Base-by-base conservation (phyloP, 2,329 filamentous ascomycete species). In the Ophiostoma himal-ulmi region DNA sequence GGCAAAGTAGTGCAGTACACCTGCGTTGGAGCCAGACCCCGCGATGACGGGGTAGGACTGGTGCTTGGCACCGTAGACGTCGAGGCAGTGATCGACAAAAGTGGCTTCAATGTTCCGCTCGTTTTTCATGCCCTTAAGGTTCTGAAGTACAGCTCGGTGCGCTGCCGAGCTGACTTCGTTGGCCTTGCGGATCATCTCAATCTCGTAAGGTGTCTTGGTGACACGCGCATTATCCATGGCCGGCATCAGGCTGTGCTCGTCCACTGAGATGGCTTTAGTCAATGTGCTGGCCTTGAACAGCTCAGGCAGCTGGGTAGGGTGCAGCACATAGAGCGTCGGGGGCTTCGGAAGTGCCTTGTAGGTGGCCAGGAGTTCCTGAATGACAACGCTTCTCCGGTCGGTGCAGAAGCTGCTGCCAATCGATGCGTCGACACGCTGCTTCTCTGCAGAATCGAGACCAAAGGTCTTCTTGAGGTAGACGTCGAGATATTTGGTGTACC, bases 21-120 rank as follows among this genome's bases (percentile, higher is more conserved):
- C 89, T 6, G 91, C 93, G 76, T 95, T 95, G n/a, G 83, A 77
- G 0, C 94, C 94, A 1, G 91, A 88, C 1, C 91, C 94, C 65
- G 92, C 92, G 75, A 99, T 97, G n/a, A 93, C 86, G 66, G 89
- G 87, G 78, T 99, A 99, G 0, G 94, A 89, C 81, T 96, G 92
- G 68, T 87, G 83, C 73, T 90, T 91, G 3, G 92, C 90, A 73
- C 91, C 91, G 69, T 71, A 41, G 69, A 85, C 83, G 8, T 89
- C 85, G 68, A 91, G 88, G 78, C 93, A 97, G 30, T 86, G 86
- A 44, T 87, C 85, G 34, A 89, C 82, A 77, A 96, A 96, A 13
- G 89, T 82, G 62, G 91, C 93, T 77, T 97, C 91, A 36, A 97
- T 85, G 75, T 97, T 88, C 48, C 91, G 87, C 81, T 99, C 94